Percentiles rank a stretch among this genome's conserved stretches.
These are phyloP conservation scores for Lactuca sativa DNA, from an alignment of 129 eudicot genomes.

Conservation along the genomic window DNA sequence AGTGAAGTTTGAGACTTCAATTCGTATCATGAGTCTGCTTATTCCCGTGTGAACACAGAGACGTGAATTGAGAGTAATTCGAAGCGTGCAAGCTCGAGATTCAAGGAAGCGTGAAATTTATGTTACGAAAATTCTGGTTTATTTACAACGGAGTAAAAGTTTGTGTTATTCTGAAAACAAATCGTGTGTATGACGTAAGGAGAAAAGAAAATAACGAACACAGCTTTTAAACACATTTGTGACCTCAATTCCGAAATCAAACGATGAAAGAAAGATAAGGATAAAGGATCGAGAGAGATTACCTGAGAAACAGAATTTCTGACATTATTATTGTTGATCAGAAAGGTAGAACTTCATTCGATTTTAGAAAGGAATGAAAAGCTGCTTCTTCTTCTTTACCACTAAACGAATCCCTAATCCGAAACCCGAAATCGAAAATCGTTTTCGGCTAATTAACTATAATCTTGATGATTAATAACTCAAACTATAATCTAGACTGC, in stretches of 20 bases:
- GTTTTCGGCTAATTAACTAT: neutral
- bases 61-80: conserved; percentile 27
- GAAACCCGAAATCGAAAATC: conserved; percentile 9
- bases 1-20: conserved; percentile 5
- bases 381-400: conserved; percentile 11
- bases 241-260: conserved; percentile 7
- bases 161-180: conserved; percentile 1
- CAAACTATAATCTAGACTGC: neutral
- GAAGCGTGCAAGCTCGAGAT: conserved; percentile 15
- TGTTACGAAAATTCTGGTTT: neutral
- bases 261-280: neutral
- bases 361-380: neutral
- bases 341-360: conserved; percentile 15
- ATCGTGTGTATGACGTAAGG: neutral
- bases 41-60: neutral
- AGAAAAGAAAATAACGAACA: neutral
- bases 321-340: conserved; percentile 17
- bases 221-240: neutral
- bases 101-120: conserved; percentile 8
- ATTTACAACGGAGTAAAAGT: conserved; percentile 1
- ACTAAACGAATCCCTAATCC: neutral
- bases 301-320: conserved; percentile 25
- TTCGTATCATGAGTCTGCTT: conserved; percentile 2
- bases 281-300: conserved; percentile 2
- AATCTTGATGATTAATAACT: neutral